Base-by-base conservation (phyloP, 352 stramenopile genomes). In the Globisporangium canariense region DNA sequence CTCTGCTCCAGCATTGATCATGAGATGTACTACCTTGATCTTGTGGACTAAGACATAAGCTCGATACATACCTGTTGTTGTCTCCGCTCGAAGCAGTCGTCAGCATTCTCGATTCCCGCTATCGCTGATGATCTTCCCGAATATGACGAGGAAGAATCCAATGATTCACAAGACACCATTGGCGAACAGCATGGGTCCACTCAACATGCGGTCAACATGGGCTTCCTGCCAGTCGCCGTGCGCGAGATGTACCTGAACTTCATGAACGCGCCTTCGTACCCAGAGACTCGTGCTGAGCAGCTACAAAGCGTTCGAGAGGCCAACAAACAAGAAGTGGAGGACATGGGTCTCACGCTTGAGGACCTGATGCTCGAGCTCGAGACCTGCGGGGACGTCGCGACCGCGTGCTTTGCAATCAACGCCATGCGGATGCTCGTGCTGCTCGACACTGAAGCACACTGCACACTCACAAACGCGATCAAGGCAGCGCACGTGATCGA, bases 281-380 rank as follows among this genome's bases (percentile, higher is more conserved):
- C 16, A 3, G 64, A 62, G 14, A 41, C 38, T 10, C 56, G 28
- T 10, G 49, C 56, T 30, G 56, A 30, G 3, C 36, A 52, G 36
- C 46, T 46, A n/a, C n/a, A 36, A 20, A 62, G 20, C 4, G 52
- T 50, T 52, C 11, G 18, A 40, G 56, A 69, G 50, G 11, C 34
- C 58, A 5, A 60, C 49, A 46, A 50, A 50, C 36, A 69, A 5
- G 75, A 79, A 30, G 73, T 78, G 25, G 57, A 66, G 2, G 67
- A 69, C 36, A 58, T 78, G 45, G 68, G 55, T 10, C 62, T 81
- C 41, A 65, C 60, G 7, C 79, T 90, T 32, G 67, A 76, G 13
- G 74, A 81, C 28, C 72, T 83, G n/a, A 54, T 85, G 36, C 62
- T 69, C 43, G 73, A 85, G 53, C 67, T 90, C 10, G 68, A 81